Percentiles rank a stretch among this genome's conserved stretches.
phyloP scores from a whole-genome alignment of 179 eudicot species.

The Silene vulgaris region DNA sequence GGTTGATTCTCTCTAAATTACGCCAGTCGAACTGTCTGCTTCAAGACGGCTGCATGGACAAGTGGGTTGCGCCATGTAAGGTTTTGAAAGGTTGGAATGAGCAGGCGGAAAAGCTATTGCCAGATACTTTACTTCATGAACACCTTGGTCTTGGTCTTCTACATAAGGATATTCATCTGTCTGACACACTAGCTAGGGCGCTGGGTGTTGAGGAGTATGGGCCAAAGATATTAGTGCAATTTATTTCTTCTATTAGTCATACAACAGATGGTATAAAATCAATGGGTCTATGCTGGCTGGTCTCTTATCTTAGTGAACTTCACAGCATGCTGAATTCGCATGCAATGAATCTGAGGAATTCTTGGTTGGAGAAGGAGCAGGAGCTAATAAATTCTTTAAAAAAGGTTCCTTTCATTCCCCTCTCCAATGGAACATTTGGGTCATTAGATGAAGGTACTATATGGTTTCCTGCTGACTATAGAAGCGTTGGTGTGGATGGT shows the following conservation, averaged over 20 bases:
- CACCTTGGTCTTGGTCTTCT: slow-evolving; percentile 80
- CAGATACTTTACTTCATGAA: slow-evolving; percentile 54
- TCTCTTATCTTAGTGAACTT: slow-evolving; percentile 61
- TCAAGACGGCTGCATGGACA: slow-evolving; percentile 52
- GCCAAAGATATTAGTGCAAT: slow-evolving; percentile 58
- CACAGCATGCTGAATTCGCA: slow-evolving; percentile 47
- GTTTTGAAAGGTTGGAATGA: slow-evolving; percentile 77
- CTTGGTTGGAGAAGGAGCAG: slow-evolving; percentile 40
- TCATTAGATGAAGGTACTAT: slow-evolving; percentile 65
- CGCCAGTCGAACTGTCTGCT: slow-evolving; percentile 81
- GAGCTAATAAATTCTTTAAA: slow-evolving; percentile 45
- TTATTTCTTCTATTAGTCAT: slow-evolving; percentile 57
- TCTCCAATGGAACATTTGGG: slow-evolving; percentile 71
- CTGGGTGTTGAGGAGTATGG: slow-evolving; percentile 83
- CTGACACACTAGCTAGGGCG: slow-evolving; percentile 74
- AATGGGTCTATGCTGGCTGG: slow-evolving; percentile 68
- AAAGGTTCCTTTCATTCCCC: slow-evolving; percentile 76
- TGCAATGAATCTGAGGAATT: slow-evolving; percentile 27
- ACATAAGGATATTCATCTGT: slow-evolving; percentile 54
- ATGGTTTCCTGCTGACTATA: slow-evolving; percentile 65
- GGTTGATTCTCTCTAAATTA: slow-evolving; percentile 73
- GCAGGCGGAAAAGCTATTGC: slow-evolving; percentile 55
- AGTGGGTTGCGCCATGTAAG: slow-evolving; percentile 94
- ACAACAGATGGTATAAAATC: slow-evolving; percentile 52
- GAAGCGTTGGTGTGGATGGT: slow-evolving; percentile 34